Base-by-base conservation (phyloP, 441 rosid species). In the Manihot esculenta region DNA sequence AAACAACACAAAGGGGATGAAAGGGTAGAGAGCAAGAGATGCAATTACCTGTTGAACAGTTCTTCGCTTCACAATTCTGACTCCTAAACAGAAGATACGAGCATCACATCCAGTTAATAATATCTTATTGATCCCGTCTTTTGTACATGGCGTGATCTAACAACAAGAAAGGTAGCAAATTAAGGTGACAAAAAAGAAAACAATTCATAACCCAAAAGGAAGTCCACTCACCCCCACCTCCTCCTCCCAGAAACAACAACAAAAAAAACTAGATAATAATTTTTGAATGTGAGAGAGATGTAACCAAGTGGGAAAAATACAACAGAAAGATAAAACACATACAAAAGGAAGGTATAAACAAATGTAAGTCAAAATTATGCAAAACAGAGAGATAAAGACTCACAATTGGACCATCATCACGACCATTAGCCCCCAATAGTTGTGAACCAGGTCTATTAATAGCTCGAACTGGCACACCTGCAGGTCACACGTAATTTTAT, bases 401-500 rank as follows among this genome's bases (percentile, higher is more conserved):
- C 85, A 95, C 99, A 74, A 87, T 85, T 71, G 96, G 91, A 73
- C 96, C 99, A 86, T 95, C 98, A 82, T 95, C 99, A 79, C 99
- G 98, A 66, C 99, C 99, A 83, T 87, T 95, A 57, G 86, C 90
- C 68, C 99, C 99, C 48, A 95, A 80, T 64, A 91, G 82, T 75
- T 95, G 99, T 38, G 95, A 83, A 55, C 92, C 96, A 77, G 99
- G 97, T 79, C 99, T 84, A 79, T 84, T 86, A 76, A 89, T 86
- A 18, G 96, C 88, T 75, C 94, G 95, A 27, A 93, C 86, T 66
- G 89, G 23, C 57, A 81, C 27, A 74, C 89, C 99, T 93, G 83
- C 41, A 49, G 50, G 66, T 18, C 67, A 77, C 47, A 76, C 24
- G 62, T 24, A 56, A 74, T 18, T 35, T 51, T 64, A 57, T 24